phyloP scores from a whole-genome alignment of 2,329 filamentous ascomycete species.

The Parastagonospora nodorum region DNA sequence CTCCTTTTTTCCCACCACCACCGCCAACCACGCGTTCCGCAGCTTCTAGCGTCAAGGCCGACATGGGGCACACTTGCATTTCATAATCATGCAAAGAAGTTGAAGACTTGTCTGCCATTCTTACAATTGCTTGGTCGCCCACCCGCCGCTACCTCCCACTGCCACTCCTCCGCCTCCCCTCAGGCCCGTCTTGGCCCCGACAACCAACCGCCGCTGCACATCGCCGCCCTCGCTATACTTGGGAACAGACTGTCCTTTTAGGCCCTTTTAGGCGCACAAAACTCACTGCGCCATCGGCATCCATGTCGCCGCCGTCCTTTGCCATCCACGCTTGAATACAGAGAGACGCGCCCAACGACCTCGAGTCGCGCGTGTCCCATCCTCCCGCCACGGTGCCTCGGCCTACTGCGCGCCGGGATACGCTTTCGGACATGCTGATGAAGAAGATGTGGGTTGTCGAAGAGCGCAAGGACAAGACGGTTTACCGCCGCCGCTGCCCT shows the following conservation, averaged over 20 bases:
- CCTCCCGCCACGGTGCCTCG: slow-evolving; percentile 13
- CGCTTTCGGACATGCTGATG: slow-evolving; percentile 19
- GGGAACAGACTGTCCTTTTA: neutral
- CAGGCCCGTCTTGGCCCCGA: slow-evolving; percentile 1
- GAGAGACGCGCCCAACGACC: slow-evolving; percentile 15
- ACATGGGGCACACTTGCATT: slow-evolving; percentile 2
- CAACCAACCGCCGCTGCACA: neutral
- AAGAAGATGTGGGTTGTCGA: slow-evolving; percentile 30
- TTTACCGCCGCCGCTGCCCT: slow-evolving; percentile 34
- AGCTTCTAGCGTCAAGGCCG: neutral
- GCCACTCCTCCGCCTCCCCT: neutral
- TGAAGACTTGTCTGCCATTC: neutral
- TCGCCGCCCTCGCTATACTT: slow-evolving; percentile 1
- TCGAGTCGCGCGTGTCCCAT: slow-evolving; percentile 19
- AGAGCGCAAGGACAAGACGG: slow-evolving; percentile 32
- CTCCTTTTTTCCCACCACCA: slow-evolving; percentile 7
- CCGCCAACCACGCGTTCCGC: slow-evolving; percentile 1
- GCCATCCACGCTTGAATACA: slow-evolving; percentile 9
- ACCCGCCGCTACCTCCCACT: neutral
- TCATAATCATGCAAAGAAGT: neutral
- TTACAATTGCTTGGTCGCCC: slow-evolving; percentile 2
- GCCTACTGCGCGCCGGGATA: slow-evolving; percentile 10
- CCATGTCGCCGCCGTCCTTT: slow-evolving; percentile 24
- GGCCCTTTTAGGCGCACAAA: neutral
- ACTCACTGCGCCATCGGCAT: neutral